These are phyloP conservation scores for Drechslerella stenobrocha DNA, from an alignment of 2,329 filamentous ascomycete species.

Conservation along the genomic window DNA sequence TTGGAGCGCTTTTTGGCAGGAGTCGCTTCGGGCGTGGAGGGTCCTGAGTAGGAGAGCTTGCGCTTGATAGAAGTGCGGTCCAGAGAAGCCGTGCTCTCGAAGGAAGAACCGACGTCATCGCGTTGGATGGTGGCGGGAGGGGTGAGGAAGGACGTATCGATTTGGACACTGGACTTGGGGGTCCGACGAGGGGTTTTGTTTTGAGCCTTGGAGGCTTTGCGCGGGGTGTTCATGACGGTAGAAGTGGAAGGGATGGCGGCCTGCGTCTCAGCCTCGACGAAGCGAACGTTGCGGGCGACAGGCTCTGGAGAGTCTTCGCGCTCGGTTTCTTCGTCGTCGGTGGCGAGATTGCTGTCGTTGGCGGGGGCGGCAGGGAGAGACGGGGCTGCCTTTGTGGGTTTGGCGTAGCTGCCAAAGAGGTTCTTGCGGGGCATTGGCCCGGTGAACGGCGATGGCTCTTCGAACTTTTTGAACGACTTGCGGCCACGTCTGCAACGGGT, in stretches of 20 bases:
- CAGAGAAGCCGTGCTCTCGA: constrained; percentile 10
- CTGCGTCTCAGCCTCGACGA: constrained; percentile 20
- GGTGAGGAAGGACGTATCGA: constrained; percentile 36
- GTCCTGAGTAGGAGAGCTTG: constrained; percentile 35
- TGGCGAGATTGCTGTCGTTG: constrained; percentile 15
- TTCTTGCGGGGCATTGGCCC: constrained; percentile 43
- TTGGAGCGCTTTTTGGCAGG: constrained; percentile 44
- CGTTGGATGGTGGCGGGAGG: constrained; percentile 35
- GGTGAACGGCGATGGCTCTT: constrained; percentile 12
- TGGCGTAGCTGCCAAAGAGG: constrained; percentile 22
- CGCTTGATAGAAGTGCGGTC: constrained; percentile 28
- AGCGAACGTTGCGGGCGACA: constrained; percentile 31
- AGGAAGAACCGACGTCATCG: constrained; percentile 13
- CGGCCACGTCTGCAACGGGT: constrained; percentile 28
- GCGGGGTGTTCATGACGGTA: constrained; percentile 18
- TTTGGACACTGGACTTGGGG: constrained; percentile 21
- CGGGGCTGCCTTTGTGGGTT: not conserved
- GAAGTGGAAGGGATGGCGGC: constrained; percentile 2
- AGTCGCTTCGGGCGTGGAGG: constrained; percentile 41
- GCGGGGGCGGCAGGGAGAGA: constrained; percentile 5
- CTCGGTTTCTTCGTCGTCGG: constrained; percentile 44
- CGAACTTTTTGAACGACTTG: constrained; percentile 26
- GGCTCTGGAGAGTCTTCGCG: constrained; percentile 44
- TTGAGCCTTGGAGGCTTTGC: constrained; percentile 19
- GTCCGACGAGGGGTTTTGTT: constrained; percentile 26